phyloP scores from a whole-genome alignment of 768 basidiomycete species.

The Leccinum fibrillosum region DNA sequence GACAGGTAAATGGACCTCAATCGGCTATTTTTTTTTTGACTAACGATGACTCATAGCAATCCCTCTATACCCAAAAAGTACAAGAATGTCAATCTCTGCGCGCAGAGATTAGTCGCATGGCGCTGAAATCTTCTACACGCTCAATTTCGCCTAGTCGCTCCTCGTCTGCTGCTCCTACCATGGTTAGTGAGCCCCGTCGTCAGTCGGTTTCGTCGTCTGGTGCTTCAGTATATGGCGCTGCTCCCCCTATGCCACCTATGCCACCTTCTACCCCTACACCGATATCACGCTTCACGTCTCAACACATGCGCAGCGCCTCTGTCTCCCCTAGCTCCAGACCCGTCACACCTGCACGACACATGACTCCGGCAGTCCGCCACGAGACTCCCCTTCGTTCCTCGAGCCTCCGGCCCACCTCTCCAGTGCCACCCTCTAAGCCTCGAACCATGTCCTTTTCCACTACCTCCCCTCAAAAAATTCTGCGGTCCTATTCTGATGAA shows the following conservation, averaged over 20 bases:
- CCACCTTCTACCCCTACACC: slow-evolving; percentile 45
- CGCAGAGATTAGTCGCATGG: slow-evolving; percentile 59
- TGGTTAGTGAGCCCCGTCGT: slow-evolving; percentile 25
- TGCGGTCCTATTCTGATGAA: slow-evolving; percentile 63
- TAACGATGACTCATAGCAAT: slow-evolving; percentile 41
- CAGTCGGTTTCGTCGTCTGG: slow-evolving; percentile 31
- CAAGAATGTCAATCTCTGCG: slow-evolving; percentile 70
- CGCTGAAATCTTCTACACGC: slow-evolving; percentile 28
- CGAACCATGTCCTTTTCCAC: slow-evolving; percentile 46
- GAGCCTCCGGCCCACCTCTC: slow-evolving; percentile 27
- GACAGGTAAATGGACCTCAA: slow-evolving; percentile 51
- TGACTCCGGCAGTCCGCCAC: slow-evolving; percentile 26
- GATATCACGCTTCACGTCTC: slow-evolving; percentile 49
- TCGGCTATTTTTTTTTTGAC: slow-evolving; percentile 3
- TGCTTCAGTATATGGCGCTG: slow-evolving; percentile 32
- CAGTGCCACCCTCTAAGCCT: slow-evolving; percentile 37
- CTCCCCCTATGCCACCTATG: slow-evolving; percentile 34
- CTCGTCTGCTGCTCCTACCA: slow-evolving; percentile 25
- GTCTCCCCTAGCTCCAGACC: slow-evolving; percentile 34
- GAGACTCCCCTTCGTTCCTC: slow-evolving; percentile 32
- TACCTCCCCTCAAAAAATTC: slow-evolving; percentile 55
- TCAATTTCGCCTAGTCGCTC: slow-evolving; percentile 25
- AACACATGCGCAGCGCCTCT: slow-evolving; percentile 58
- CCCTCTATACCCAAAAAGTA: slow-evolving; percentile 61
- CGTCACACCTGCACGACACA: slow-evolving; percentile 30